Conservation (phyloP, 2,329 filamentous ascomycete genomes). For the Orbilia ellipsospora region DNA sequence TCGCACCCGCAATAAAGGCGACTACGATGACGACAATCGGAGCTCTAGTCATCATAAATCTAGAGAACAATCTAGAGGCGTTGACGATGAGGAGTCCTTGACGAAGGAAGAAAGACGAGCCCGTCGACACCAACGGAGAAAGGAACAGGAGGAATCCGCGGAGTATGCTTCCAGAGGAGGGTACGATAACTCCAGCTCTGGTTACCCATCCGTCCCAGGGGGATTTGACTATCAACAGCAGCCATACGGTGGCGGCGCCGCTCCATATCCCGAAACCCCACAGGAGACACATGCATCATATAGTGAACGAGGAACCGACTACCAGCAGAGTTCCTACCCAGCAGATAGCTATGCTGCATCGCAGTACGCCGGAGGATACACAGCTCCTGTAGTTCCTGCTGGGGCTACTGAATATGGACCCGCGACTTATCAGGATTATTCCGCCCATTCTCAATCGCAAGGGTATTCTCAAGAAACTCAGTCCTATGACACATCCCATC, state of each 20-base stretch:
- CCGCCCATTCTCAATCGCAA: constrained; percentile 27
- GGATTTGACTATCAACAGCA: constrained; percentile 33
- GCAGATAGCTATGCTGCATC: constrained; percentile 46
- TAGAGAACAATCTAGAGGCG: constrained; percentile 34
- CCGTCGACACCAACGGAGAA: constrained; percentile 34
- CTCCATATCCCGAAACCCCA: constrained; percentile 43
- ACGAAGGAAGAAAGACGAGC: constrained; percentile 50
- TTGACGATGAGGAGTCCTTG: constrained; percentile 23
- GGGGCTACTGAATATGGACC: constrained; percentile 10
- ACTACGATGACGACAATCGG: background rate
- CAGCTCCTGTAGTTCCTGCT: background rate
- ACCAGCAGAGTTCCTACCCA: constrained; percentile 34
- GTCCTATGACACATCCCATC: constrained; percentile 24
- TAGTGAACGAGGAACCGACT: constrained; percentile 24
- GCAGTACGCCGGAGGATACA: constrained; percentile 31
- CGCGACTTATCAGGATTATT: constrained; percentile 31
- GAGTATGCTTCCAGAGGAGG: constrained; percentile 21
- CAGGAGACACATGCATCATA: constrained; percentile 42
- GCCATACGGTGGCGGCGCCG: constrained; percentile 22
- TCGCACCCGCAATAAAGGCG: constrained; percentile 21
- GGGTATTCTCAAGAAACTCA: constrained; percentile 29
- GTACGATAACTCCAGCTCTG: constrained; percentile 25
- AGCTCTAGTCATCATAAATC: constrained; percentile 36
- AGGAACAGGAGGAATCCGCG: constrained; percentile 19
- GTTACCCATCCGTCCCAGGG: constrained; percentile 29